Percentiles rank a stretch among this genome's conserved stretches.
phyloP scores from a whole-genome alignment of 768 basidiomycete genomes.

The Boletus bicolor region DNA sequence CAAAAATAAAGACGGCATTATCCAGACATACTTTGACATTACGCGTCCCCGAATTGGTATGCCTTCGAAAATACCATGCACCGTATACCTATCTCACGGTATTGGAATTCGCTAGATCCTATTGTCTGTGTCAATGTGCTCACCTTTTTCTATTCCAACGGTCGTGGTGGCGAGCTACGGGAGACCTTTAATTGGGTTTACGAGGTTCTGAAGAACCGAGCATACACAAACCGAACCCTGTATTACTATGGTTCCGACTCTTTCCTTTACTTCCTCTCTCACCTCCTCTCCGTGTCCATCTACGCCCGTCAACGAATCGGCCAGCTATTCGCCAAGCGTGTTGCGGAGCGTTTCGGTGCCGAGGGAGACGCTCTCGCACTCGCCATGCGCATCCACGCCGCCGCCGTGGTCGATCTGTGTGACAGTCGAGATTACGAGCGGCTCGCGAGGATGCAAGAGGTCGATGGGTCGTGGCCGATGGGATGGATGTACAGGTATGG shows the following conservation, averaged over 20 bases:
- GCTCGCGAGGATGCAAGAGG: constrained; percentile 16
- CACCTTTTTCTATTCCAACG: constrained; percentile 21
- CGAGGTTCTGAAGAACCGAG: constrained; percentile 20
- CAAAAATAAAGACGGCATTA: constrained; percentile 19
- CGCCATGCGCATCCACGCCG: constrained; percentile 17
- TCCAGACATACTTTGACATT: constrained; percentile 20
- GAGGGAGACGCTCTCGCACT: constrained; percentile 21
- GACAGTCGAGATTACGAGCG: constrained; percentile 17
- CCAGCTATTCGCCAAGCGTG: constrained; percentile 13
- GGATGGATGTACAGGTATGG: constrained; percentile 21
- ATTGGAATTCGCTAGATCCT: constrained; percentile 6
- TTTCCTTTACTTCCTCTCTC: constrained; percentile 23
- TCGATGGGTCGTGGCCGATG: constrained; percentile 21
- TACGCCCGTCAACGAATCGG: constrained; percentile 15
- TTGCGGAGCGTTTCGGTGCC: constrained; percentile 14
- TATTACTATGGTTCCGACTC: constrained; percentile 19
- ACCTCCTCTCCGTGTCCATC: constrained; percentile 16
- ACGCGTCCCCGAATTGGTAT: constrained; percentile 21
- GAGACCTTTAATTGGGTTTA: constrained; percentile 24
- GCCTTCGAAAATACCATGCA: background rate
- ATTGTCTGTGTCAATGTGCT: constrained; percentile 20
- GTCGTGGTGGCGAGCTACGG: constrained; percentile 13
- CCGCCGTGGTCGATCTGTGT: constrained; percentile 7
- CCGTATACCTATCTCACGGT: background rate
- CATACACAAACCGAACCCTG: constrained; percentile 17